Evolutionary conservation across 2,329 filamentous ascomycete species (phyloP), one percentile per base, ranked within the genome.

Genomic region (Thelonectria discophora): DNA sequence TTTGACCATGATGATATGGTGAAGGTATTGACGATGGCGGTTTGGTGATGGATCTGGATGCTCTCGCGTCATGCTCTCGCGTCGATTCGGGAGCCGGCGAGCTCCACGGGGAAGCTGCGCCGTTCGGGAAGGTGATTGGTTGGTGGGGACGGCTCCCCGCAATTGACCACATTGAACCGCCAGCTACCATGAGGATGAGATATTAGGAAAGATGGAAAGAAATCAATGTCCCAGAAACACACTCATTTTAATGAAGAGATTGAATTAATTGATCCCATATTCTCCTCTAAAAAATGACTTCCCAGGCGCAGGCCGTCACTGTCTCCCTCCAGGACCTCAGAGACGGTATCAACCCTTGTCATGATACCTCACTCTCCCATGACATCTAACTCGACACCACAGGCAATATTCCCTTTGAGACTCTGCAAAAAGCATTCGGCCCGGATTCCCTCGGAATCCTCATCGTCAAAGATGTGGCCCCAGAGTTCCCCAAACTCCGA

Each of bases 401-500:
- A 92, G 90, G 87, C 18, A 85, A 84, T 59, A 82, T 94, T 47
- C 83, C 90, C 0, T 90, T 92, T 54, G 84, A 86, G 58, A 85
- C 86, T 0, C 83, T 95, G 11, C 86, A 91, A 70, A 78, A 90
- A 69, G 95, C 95, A 0, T 98, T 99, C 74, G 95, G 95, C 0
- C 93, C 94, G 1, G 88, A 91, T 24, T 97, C 93, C 2, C 82
- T 98, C 12, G 95, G 95, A 0, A 97, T 99, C 54, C 89, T 99
- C 57, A 81, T 98, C n/a, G 94, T 99, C 49, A 93, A 91, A 74
- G 92, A 93, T 74, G 86, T 98, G 0, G 92, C 93, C 0, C 65
- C 83, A 6, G 82, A 87, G 54, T 99, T 97, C 71, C 77, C 84
- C 13, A 78, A 84, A n/a, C 80, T 97, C 45, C 87, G 95, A 63